Percentiles rank a stretch among this genome's conserved stretches.
phyloP scores from a whole-genome alignment of 352 stramenopile species.

The Phytophthora foliorum region DNA sequence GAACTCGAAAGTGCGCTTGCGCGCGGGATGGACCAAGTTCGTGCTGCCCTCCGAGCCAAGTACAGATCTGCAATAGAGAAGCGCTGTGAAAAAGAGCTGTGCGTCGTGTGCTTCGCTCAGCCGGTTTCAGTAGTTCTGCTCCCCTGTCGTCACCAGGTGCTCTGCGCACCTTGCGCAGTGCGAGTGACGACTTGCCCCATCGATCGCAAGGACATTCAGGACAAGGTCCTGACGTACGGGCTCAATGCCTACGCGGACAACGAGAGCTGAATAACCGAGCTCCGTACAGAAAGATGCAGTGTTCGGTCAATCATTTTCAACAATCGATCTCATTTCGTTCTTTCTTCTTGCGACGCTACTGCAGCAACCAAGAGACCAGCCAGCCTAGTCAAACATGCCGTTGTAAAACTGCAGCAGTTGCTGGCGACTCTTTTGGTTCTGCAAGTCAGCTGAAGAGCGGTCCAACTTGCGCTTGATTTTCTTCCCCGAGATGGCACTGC shows the following conservation, averaged over 20 bases:
- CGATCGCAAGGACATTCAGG: constrained; percentile 62
- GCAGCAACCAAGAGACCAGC: too few species aligned
- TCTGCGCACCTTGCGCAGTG: constrained; percentile 66
- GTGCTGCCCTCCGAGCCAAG: constrained; percentile 35
- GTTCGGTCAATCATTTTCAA: neutral
- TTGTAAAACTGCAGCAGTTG: constrained; percentile 91
- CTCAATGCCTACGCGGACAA: constrained; percentile 49
- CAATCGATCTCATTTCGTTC: constrained; percentile 16
- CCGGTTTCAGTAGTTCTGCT: constrained; percentile 58
- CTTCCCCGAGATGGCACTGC: constrained; percentile 87
- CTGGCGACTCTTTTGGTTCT: constrained; percentile 78
- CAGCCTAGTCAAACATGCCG: constrained; percentile 79
- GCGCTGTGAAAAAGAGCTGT: constrained; percentile 39
- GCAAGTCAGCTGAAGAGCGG: constrained; percentile 62
- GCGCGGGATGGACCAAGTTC: constrained; percentile 39
- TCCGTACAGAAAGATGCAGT: neutral
- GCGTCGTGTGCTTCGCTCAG: constrained; percentile 68
- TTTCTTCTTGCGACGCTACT: neutral
- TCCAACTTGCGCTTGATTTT: constrained; percentile 89
- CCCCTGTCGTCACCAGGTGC: constrained; percentile 69
- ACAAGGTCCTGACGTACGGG: constrained; percentile 78
- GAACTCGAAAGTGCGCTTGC: constrained; percentile 46
- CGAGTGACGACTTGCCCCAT: constrained; percentile 65
- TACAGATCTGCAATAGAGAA: constrained; percentile 40
- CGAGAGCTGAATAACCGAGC: constrained; percentile 1